phyloP scores from a whole-genome alignment of 805 yeast genomes.

The Wilhelminamyces savonicus region DNA sequence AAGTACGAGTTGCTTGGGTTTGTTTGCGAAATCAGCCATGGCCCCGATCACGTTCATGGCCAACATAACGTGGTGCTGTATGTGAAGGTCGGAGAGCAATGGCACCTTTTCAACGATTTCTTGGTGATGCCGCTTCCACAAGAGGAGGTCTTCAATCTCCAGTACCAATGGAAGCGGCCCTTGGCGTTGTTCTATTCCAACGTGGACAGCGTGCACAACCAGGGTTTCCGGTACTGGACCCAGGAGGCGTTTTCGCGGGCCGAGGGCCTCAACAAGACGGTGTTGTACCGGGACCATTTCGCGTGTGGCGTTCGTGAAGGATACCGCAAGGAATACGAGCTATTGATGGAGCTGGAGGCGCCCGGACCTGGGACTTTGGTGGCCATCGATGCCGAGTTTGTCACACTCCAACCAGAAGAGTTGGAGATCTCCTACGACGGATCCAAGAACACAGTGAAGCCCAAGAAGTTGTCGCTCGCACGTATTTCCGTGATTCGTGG shows the following conservation, averaged over 20 bases:
- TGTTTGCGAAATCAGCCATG: conserved; percentile 59
- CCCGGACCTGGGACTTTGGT: conserved; percentile 72
- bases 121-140: conserved; percentile 71
- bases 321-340: conserved; percentile 55
- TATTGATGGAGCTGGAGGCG: conserved; percentile 62
- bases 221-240: conserved; percentile 37
- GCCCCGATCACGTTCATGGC: conserved; percentile 29
- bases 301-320: conserved; percentile 60
- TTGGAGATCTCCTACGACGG: conserved; percentile 76
- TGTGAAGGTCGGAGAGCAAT: conserved; percentile 44
- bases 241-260: conserved; percentile 11
- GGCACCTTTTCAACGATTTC: conserved; percentile 91
- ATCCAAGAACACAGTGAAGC: conserved; percentile 58
- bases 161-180: conserved; percentile 80
- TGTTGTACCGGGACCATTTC: conserved; percentile 71
- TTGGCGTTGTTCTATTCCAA: conserved; percentile 62
- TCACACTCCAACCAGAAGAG: conserved; percentile 69
- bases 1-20: conserved; percentile 66
- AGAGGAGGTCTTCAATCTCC: conserved; percentile 69
- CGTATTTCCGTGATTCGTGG: conserved; percentile 83
- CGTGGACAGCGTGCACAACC: conserved; percentile 29
- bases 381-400: conserved; percentile 97
- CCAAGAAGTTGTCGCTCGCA: conserved; percentile 74
- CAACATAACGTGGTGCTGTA: conserved; percentile 57
- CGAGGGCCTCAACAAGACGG: conserved; percentile 45